A percentile compares a stretch with the other conserved stretches of the same genome.
phyloP scores from a whole-genome alignment of 2,329 filamentous ascomycete species.

The Verticillium nubilum region DNA sequence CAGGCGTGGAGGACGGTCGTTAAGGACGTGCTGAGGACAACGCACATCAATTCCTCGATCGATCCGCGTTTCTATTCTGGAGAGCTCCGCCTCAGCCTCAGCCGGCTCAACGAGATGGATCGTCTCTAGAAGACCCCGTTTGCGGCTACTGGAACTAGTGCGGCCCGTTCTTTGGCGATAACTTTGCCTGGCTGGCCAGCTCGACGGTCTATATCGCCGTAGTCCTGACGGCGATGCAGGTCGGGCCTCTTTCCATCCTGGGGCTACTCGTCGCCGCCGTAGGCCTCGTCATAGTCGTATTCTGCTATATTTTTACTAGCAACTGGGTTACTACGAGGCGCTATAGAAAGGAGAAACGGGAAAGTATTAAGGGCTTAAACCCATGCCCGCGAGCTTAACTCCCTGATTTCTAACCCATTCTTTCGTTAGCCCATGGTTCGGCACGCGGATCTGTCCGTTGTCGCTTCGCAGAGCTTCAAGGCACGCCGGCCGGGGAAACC shows the following conservation, averaged over 20 bases:
- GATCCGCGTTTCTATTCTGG: conserved; percentile 32
- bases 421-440: no score
- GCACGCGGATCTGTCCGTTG: no score
- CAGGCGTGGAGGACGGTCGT: conserved; percentile 28
- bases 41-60: conserved; percentile 22
- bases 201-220: conserved; percentile 30
- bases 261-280: background rate
- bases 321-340: no score
- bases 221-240: conserved; percentile 38
- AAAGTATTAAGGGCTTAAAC: no score
- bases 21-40: conserved; percentile 20
- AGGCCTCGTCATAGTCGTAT: no score
- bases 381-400: no score
- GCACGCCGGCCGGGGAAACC: no score
- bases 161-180: conserved; percentile 30
- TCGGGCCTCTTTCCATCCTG: conserved; percentile 26
- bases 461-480: no score
- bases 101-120: conserved; percentile 34
- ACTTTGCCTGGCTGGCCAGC: conserved; percentile 28
- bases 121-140: conserved; percentile 19
- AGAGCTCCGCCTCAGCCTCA: conserved; percentile 33
- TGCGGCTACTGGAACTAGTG: conserved; percentile 26
- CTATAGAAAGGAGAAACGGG: no score
- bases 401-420: no score
- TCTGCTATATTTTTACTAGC: no score